Evolutionary conservation across 2,329 filamentous ascomycete species (phyloP), one percentile per base, ranked within the genome.

Genomic region (Cladosporium sp.): DNA sequence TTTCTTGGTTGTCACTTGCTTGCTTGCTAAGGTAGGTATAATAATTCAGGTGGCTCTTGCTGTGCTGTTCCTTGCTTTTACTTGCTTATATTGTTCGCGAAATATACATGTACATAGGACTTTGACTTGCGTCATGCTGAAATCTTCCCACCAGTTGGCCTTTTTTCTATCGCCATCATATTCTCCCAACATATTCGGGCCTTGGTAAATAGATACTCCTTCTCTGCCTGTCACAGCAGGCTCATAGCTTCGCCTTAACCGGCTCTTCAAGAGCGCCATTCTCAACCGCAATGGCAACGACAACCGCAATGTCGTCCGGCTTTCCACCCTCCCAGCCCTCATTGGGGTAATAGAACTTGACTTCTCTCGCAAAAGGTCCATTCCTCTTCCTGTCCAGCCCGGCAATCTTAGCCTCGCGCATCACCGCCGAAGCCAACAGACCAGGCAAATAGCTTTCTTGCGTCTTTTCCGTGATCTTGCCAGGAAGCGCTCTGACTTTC

Each of bases 301-400:
- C 75, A 4, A 89, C 89, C 62, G 89, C 92, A 52, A 98, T 96
- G 68, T 98, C 93, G 66, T 98, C 93, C 16, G 94, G 81, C 69
- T 98, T 98, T 46, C 93, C 93, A 51, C 93, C 93, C 52, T 83
- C 83, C 82, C 88, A 98, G 52, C 83, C 81, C 68, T 97, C 92
- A 32, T 84, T 76, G 0, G 93, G 92, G 59, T 88, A 95, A 63
- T 87, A 84, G 63, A 84, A 87, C 66, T 93, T 88, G 16, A 96
- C 89, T 68, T 96, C 90, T 69, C 88, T 95, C 35, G 93, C 90
- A 68, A 98, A 98, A 0, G 93, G 93, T 0, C 92, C 90, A 66
- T 97, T 88, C 46, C 88, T 74, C 62, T 86, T 88, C 42, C 78
- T 80, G 69, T 95, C 90, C 51, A 88, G 69, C 64, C 91, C 94